Evolutionary conservation across 257 asterid species (phyloP).

Genomic region (Solanum appendiculatum): DNA sequence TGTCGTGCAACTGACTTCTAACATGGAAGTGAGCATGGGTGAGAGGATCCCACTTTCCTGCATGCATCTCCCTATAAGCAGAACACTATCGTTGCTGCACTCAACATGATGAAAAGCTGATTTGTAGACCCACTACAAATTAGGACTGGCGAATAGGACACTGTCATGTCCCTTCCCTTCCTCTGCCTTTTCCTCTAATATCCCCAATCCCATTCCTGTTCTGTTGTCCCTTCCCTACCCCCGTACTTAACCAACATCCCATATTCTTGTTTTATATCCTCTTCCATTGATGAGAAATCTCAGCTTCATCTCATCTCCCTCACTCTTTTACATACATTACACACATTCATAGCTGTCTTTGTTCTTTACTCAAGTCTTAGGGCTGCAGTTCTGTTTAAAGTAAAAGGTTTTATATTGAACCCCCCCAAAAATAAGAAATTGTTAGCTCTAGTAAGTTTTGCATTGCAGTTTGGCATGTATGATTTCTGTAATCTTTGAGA

Average conservation of each 20-base stretch:
- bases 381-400: not conserved
- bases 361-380: not conserved
- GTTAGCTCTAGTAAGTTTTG: not conserved
- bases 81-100: not conserved
- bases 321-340: not conserved
- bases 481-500: not conserved
- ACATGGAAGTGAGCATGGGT: not conserved
- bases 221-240: not conserved
- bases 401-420: not conserved
- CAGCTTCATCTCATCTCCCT: not conserved
- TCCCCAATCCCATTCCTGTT: not conserved
- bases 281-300: not conserved
- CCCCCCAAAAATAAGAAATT: not conserved
- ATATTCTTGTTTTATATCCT: not conserved
- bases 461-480: not conserved
- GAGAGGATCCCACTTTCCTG: not conserved
- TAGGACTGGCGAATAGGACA: not conserved
- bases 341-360: not conserved
- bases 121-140: not conserved
- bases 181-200: not conserved
- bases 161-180: not conserved
- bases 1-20: not conserved
- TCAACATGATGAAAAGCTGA: not conserved
- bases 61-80: not conserved
- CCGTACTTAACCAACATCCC: not conserved